phyloP scores from a whole-genome alignment of 306 rosid genomes.

The Aeschynomene evenia region DNA sequence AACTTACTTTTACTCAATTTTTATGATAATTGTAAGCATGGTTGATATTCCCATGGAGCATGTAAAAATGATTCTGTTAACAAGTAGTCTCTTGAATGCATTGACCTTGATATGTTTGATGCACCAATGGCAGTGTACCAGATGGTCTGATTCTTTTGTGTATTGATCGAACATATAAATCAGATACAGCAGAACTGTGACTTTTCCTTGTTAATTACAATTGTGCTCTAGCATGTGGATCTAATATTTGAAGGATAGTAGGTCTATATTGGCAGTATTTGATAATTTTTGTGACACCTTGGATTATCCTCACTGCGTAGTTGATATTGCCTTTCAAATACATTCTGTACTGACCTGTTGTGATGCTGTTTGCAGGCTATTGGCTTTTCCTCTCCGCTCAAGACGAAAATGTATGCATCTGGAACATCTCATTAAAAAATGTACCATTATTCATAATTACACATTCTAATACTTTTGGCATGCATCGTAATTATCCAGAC shows the following conservation, averaged over 20 bases:
- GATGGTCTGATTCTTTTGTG: background rate
- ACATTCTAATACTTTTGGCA: constrained; percentile 13
- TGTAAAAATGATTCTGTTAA: background rate
- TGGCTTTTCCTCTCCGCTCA: constrained; percentile 66
- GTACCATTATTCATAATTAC: constrained; percentile 5
- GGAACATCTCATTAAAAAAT: constrained; percentile 13
- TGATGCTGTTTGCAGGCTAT: constrained; percentile 60
- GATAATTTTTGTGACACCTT: background rate
- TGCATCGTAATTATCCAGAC: constrained; percentile 43
- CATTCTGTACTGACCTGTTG: constrained; percentile 33
- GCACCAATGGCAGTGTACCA: background rate
- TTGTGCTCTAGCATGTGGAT: constrained; percentile 9
- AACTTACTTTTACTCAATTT: constrained; percentile 23
- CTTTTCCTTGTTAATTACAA: background rate
- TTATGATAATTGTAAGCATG: constrained; percentile 14
- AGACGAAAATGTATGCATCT: constrained; percentile 73
- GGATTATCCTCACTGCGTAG: background rate
- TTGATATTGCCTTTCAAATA: constrained; percentile 25
- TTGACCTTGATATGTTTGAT: constrained; percentile 16
- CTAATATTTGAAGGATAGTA: constrained; percentile 8
- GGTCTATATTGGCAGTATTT: constrained; percentile 7
- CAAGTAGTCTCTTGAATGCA: constrained; percentile 20
- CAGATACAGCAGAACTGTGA: constrained; percentile 11
- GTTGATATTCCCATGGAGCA: constrained; percentile 26
- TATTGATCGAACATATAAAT: background rate